Base-by-base conservation (phyloP, 306 rosid genomes). In the Leucaena leucocephala region DNA sequence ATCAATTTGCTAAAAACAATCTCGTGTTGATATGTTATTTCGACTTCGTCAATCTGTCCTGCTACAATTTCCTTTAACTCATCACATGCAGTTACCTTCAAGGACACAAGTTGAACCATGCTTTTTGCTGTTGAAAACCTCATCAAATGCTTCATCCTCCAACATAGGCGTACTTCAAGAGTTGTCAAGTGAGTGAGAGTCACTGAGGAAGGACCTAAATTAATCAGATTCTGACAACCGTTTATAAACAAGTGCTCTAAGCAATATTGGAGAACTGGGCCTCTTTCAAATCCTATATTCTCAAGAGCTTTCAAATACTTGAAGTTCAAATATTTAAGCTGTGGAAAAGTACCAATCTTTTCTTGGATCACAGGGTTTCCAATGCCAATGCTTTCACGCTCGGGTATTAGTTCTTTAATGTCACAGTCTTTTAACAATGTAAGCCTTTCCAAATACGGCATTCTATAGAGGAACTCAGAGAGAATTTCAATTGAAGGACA, bases 281-380 rank as follows among this genome's bases (percentile, higher is more conserved):
- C 83, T 7, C 16, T 8, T 16, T 72, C 83, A 2, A 80, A 73
- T 14, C 83, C 78, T 16, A 79, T 39, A 42, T 38, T 38, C 42
- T 15, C 34, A 0, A 38, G 42, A 38, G 42, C 5, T 0, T 4
- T 9, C 2, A 5, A 73, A 73, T 0, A 0, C 2, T 1, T 4
- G 57, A 80, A 57, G 14, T 6, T 44, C 76, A 80, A 57, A 45
- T 17, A 8, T 35, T 44, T 80, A 10, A 80, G 63, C n/a, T 68
- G 74, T 0, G 44, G 39, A 0, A 44, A 54, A 11, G n/a, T 68
- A 36, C 74, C 74, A 1, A 43, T 48, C 3, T 1, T 49, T 34
- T 14, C 75, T 38, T 38, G 40, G 40, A 38, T 38, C 3, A 3
- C 40, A 1, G 40, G 40, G 5, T 38, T 38, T 38, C 40, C 40